Evolutionary conservation across 202 grass and related monocot species (phyloP).

Genomic region (Bolboschoenoplectus hybrid): DNA sequence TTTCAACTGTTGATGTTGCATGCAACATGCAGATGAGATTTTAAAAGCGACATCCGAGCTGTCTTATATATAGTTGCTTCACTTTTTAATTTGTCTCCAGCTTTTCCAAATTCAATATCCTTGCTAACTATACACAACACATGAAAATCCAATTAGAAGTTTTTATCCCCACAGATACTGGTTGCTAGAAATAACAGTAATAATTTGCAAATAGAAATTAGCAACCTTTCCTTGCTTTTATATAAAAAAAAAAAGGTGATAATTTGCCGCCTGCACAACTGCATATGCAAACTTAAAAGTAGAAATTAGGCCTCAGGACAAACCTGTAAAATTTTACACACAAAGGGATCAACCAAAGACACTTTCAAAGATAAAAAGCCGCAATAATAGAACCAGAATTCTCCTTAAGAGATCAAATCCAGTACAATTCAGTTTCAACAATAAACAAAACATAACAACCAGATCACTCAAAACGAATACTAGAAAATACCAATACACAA

Average conservation of each 20-base stretch:
- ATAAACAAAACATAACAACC: conserved; percentile 22
- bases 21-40: background rate
- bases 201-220: background rate
- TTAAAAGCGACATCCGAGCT: background rate
- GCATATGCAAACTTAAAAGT: background rate
- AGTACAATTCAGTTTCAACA: background rate
- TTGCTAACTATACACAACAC: background rate
- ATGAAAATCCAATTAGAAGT: background rate
- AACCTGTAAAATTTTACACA: background rate
- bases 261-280: background rate
- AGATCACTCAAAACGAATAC: background rate
- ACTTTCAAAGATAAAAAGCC: background rate
- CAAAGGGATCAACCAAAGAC: background rate
- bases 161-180: background rate
- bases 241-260: too few relatives aligned
- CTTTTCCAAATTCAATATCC: background rate
- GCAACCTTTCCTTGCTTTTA: too few relatives aligned
- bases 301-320: background rate
- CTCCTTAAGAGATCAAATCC: background rate
- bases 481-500: background rate
- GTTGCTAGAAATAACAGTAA: background rate
- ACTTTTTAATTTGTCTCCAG: background rate
- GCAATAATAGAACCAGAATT: background rate
- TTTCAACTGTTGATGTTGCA: background rate
- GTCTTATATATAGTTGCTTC: background rate